phyloP scores from a whole-genome alignment of 2,329 filamentous ascomycete species.

The Dactylellina parvicollis region DNA sequence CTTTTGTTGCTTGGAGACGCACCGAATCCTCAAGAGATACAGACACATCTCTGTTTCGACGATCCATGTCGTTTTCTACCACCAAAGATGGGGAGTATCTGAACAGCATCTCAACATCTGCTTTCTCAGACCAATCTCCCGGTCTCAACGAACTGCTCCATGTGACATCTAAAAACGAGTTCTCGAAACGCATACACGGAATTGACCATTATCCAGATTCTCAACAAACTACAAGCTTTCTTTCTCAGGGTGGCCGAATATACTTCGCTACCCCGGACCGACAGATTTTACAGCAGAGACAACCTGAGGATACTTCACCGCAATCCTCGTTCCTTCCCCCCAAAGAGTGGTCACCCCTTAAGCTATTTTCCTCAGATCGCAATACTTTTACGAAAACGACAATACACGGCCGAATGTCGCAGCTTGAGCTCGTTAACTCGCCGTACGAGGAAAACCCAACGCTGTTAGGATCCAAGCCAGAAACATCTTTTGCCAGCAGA shows the following conservation, averaged over 20 bases:
- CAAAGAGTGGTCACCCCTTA: constrained; percentile 26
- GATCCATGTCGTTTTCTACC: neutral
- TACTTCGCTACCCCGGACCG: constrained; percentile 45
- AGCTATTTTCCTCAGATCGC: constrained; percentile 31
- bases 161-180: constrained; percentile 32
- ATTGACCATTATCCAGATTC: neutral
- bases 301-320: constrained; percentile 7
- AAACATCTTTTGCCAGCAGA: constrained; percentile 19
- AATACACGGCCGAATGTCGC: constrained; percentile 31
- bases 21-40: constrained; percentile 14
- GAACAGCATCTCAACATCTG: constrained; percentile 44
- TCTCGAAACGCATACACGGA: constrained; percentile 15
- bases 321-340: neutral
- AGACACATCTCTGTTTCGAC: constrained; percentile 12
- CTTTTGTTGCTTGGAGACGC: constrained; percentile 16
- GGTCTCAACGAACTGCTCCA: constrained; percentile 39
- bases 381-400: constrained; percentile 20
- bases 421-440: constrained; percentile 19
- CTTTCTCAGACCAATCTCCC: constrained; percentile 45
- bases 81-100: constrained; percentile 34
- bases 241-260: constrained; percentile 24
- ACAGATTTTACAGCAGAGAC: constrained; percentile 7
- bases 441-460: constrained; percentile 7
- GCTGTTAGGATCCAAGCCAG: constrained; percentile 1
- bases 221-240: neutral